Base-by-base conservation (phyloP, 371 early-diverging fungal genomes). In the Choanephora cucurbitarum region DNA sequence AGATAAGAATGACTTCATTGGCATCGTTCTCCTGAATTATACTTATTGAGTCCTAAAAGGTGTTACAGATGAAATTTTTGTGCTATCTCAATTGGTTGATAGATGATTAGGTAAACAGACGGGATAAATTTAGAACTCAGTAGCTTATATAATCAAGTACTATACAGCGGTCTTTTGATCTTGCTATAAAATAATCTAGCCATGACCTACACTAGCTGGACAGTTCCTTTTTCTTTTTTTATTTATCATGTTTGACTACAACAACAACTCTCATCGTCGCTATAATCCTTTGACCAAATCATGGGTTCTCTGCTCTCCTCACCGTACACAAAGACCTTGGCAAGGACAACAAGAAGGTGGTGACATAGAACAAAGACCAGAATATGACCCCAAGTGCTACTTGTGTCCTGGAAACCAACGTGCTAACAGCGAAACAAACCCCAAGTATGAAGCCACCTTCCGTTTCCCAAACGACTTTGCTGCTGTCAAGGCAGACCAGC, bases 221-320 rank as follows among this genome's bases (percentile, higher is more conserved):
- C 31, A 23, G 39, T 47, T 19, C 28, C 28, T 23, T 44, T 44
- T 45, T 23, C 39, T 33, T 51, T 23, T 43, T 17, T 49, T 37
- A 18, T 22, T 45, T 45, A 47, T 19, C 13, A 67, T 59, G 59
- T 77, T 77, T 64, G 77, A 77, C 40, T 73, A 65, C 40, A 71
- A 33, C 41, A 66, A 63, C 19, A 88, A 93, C 59, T 88, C 92
- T 24, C 95, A 95, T 66, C 81, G 90, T 32, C 86, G 97, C 6
- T 91, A 80, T 80, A 97, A 97, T 64, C 95, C 96, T 18, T 72
- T 97, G 52, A 89, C 89, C 2, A 77, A 84, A 48, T 79, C 90
- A 0, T 97, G 95, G 95, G 91, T 96, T 14, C 80, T 96, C 19
- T 93, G 93, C 69, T 95, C 95, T 9, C 97, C 97, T 13, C 97